These are phyloP conservation scores for Kokia cookei DNA, from an alignment of 441 rosid species.

Conservation along the genomic window DNA sequence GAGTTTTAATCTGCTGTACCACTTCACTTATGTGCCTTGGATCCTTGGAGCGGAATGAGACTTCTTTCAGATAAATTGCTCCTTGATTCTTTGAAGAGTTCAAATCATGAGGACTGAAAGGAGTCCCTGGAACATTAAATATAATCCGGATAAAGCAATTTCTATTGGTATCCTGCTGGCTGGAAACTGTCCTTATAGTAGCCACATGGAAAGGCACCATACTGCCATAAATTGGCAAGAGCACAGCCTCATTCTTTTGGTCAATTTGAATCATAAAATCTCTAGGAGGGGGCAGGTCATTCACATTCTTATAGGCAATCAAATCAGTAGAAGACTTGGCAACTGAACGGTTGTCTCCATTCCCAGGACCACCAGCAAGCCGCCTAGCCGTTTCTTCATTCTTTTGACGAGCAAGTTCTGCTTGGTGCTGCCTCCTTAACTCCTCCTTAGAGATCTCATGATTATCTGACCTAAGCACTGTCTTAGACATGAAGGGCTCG, in stretches of 20 bases:
- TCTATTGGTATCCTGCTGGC: slow-evolving; percentile 76
- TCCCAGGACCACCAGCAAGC: slow-evolving; percentile 46
- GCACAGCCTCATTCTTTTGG: slow-evolving; percentile 71
- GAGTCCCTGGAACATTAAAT: slow-evolving; percentile 59
- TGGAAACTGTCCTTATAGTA: slow-evolving; percentile 60
- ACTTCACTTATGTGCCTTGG: slow-evolving; percentile 62
- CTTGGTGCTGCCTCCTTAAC: slow-evolving; percentile 65
- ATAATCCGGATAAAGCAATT: slow-evolving; percentile 61
- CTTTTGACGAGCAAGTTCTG: slow-evolving; percentile 66
- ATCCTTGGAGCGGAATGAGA: slow-evolving; percentile 63
- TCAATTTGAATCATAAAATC: slow-evolving; percentile 56
- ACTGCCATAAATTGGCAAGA: slow-evolving; percentile 62
- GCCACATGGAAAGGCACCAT: slow-evolving; percentile 74
- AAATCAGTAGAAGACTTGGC: slow-evolving; percentile 47
- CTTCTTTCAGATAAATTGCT: slow-evolving; percentile 50
- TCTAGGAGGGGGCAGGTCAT: slow-evolving; percentile 50
- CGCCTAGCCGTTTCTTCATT: slow-evolving; percentile 64
- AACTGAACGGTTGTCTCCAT: slow-evolving; percentile 40
- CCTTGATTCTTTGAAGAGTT: slow-evolving; percentile 39
- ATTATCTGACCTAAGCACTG: slow-evolving; percentile 54
- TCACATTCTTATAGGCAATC: slow-evolving; percentile 57
- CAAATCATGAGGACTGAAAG: slow-evolving; percentile 49
- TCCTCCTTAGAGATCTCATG: slow-evolving; percentile 64
- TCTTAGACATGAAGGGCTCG: slow-evolving; percentile 39
- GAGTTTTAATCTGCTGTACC: slow-evolving; percentile 54